A percentile compares a stretch with the other conserved stretches of the same genome.
Conservation (phyloP, 306 rosid species). For the Cucurbita ficifolia region DNA sequence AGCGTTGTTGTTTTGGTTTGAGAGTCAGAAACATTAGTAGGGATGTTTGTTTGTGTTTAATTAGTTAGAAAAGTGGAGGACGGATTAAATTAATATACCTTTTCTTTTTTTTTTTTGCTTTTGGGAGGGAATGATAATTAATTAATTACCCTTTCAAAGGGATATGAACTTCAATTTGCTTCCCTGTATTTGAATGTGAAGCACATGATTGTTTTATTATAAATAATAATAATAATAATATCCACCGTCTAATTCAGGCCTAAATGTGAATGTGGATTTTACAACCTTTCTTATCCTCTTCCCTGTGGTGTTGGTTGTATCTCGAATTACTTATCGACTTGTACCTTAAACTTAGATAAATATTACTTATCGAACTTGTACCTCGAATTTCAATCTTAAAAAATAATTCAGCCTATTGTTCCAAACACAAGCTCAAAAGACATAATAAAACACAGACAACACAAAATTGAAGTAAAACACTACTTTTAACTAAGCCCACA, state of each 20-base stretch:
- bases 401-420: too few relatives aligned
- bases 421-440: too few relatives aligned
- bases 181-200: slow-evolving; percentile 3
- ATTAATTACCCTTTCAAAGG: background rate
- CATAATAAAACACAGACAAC: too few relatives aligned
- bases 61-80: background rate
- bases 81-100: background rate
- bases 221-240: too few relatives aligned
- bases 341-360: too few relatives aligned
- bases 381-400: too few relatives aligned
- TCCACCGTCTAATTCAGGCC: background rate
- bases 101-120: background rate
- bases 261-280: background rate
- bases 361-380: too few relatives aligned
- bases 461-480: too few relatives aligned
- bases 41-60: background rate
- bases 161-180: background rate
- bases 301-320: too few relatives aligned
- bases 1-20: background rate
- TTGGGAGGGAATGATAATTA: too few relatives aligned
- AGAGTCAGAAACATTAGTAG: background rate
- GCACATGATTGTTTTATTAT: background rate
- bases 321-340: too few relatives aligned
- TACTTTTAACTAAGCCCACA: too few relatives aligned
- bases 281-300: background rate